Base-by-base conservation (phyloP, 345 rosid genomes). In the Schrenkiella parvula region DNA sequence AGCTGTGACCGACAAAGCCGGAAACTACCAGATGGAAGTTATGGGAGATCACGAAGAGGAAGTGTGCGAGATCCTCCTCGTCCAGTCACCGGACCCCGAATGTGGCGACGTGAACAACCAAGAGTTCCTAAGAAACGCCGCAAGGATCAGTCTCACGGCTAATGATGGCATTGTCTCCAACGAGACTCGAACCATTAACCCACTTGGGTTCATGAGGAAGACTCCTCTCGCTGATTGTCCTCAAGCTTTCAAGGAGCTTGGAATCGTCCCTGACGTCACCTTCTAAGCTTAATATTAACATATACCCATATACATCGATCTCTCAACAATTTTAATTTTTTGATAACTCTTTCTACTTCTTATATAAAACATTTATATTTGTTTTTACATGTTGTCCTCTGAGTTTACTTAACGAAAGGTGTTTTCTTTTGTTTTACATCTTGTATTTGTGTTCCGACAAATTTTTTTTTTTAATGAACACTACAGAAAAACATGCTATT, bases 11-110 rank as follows among this genome's bases (percentile, higher is more conserved):
- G 81, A 85, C 53, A 56, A 19, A 2, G 2, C 25, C 0, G 92
- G 92, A n/a, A 71, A 44, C 43, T 89, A 85, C 83, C n/a, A n/a
- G 34, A 73, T 87, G 67, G 60, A 61, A 12, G 86, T 87, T 13
- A 78, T 73, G 6, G 87, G 90, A 19, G 89, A 89, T 42, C 96
- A 81, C 15, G 89, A 83, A 72, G 89, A 85, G 26, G 96, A 87
- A 29, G n/a, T 86, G n/a, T 84, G 90, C 58, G 90, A 87, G 77
- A 64, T 83, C 21, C 2, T 68, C n/a, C 84, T 82, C 0, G 54
- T 73, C 11, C 70, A 83, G 39, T 85, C 92, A 41, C 75, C 78
- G 23, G 78, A 78, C 65, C 55, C 89, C 5, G 84, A 81, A 1
- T 89, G 92, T 69, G 21, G 53, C 8, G 88, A 84, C 17, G 21